Evolutionary conservation across 2,329 filamentous ascomycete species (phyloP).

Genomic region (Ambrosiella xylebori): DNA sequence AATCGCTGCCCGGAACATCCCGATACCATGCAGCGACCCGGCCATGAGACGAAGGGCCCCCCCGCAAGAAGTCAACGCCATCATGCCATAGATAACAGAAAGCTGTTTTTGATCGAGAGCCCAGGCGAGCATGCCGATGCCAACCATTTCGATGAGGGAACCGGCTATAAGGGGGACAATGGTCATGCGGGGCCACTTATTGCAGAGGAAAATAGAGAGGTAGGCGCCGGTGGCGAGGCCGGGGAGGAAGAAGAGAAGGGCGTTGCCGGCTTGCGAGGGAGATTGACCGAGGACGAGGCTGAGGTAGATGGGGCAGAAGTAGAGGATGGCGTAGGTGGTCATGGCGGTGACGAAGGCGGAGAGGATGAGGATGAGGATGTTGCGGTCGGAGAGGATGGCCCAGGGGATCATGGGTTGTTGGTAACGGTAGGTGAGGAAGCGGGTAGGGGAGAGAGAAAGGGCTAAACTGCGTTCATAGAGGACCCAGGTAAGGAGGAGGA

Average conservation of each 20-base stretch:
- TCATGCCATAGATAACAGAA: constrained; percentile 44
- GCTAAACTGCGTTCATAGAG: constrained; percentile 38
- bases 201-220: constrained; percentile 40
- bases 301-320: constrained; percentile 54
- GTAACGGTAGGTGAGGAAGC: constrained; percentile 26
- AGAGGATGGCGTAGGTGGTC: constrained; percentile 37
- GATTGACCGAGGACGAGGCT: constrained; percentile 38
- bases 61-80: constrained; percentile 45
- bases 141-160: constrained; percentile 37
- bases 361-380: constrained; percentile 43
- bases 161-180: constrained; percentile 40
- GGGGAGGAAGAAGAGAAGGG: constrained; percentile 46
- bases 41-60: constrained; percentile 51
- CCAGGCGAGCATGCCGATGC: constrained; percentile 39
- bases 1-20: constrained; percentile 39
- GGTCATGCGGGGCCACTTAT: constrained; percentile 43
- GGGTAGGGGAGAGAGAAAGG: constrained; percentile 28
- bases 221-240: constrained; percentile 43
- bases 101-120: constrained; percentile 33
- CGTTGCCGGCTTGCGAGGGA: constrained; percentile 33
- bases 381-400: constrained; percentile 35
- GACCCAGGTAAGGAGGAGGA: constrained; percentile 26
- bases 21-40: constrained; percentile 42
- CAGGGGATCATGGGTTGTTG: constrained; percentile 50
- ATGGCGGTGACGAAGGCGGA: constrained; percentile 44